These are phyloP conservation scores for Terfezia boudieri DNA, from an alignment of 495 filamentous ascomycete genomes.

Conservation along the genomic window DNA sequence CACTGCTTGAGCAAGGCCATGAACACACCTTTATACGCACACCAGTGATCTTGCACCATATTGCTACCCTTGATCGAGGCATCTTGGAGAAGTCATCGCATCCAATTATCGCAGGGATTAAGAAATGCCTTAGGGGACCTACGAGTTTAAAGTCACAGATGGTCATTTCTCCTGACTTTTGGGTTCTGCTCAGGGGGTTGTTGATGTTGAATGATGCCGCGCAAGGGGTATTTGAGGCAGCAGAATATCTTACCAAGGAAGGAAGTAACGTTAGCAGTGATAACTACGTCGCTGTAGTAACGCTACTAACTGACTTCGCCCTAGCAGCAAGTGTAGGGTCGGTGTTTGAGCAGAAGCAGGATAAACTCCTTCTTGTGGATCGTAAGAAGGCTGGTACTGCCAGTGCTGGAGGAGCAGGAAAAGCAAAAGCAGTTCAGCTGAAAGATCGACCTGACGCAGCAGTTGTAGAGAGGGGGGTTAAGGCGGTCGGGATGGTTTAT, in stretches of 20 bases:
- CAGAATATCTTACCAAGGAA: constrained; percentile 41
- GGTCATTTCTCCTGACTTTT: constrained; percentile 91
- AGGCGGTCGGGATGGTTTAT: constrained; percentile 58
- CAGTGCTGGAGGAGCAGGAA: neutral
- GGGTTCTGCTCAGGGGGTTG: constrained; percentile 67
- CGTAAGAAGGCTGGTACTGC: constrained; percentile 10
- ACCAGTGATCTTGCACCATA: constrained; percentile 77
- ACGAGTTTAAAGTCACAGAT: constrained; percentile 65
- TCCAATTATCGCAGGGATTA: constrained; percentile 54
- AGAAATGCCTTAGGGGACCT: constrained; percentile 52
- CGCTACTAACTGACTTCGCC: constrained; percentile 74
- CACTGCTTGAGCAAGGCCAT: constrained; percentile 64
- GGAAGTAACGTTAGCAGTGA: constrained; percentile 70
- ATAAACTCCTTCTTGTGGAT: constrained; percentile 31
- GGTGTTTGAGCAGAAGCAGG: constrained; percentile 54
- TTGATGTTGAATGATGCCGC: constrained; percentile 43
- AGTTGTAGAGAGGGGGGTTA: constrained; percentile 52
- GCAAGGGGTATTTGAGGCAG: constrained; percentile 57
- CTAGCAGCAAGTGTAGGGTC: constrained; percentile 64
- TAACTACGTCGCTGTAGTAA: constrained; percentile 74
- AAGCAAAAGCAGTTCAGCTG: neutral
- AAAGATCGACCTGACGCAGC: constrained; percentile 37
- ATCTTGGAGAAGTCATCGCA: constrained; percentile 51
- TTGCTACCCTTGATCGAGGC: constrained; percentile 65
- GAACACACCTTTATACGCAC: constrained; percentile 79